Conservation (phyloP, 805 yeast species). For the Lachancea quebecensis region DNA sequence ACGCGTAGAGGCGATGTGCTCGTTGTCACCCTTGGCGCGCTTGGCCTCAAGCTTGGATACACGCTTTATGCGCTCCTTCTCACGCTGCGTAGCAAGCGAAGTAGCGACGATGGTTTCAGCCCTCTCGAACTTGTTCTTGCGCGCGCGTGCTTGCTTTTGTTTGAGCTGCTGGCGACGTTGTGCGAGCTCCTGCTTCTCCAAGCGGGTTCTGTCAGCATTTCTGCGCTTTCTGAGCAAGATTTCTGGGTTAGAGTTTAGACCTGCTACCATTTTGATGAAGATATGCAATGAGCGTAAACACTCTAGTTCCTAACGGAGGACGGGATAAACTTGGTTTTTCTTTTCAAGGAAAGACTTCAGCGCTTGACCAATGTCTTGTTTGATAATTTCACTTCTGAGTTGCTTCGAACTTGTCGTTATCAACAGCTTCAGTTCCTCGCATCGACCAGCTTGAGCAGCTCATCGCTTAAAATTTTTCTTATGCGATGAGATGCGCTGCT, state of each 20-base stretch:
- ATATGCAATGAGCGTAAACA: too few species aligned
- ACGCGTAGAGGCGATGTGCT: constrained; percentile 27
- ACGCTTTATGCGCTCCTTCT: constrained; percentile 58
- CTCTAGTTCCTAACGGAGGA: too few species aligned
- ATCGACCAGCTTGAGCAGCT: not conserved
- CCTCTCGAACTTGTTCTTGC: constrained; percentile 54
- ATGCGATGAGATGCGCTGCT: not conserved
- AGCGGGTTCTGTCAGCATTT: constrained; percentile 63
- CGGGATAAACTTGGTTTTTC: too few species aligned
- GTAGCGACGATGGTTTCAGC: constrained; percentile 69
- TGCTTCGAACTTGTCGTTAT: too few species aligned
- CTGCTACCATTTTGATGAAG: constrained; percentile 1
- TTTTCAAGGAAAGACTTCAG: too few species aligned
- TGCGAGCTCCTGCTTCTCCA: constrained; percentile 66
- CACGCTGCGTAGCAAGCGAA: constrained; percentile 58
- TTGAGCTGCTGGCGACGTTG: constrained; percentile 42
- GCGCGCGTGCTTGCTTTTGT: constrained; percentile 37
- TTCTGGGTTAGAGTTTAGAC: constrained; percentile 63
- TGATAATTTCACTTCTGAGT: too few species aligned
- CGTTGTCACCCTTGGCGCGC: constrained; percentile 22
- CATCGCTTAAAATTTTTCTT: not conserved
- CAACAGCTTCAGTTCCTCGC: too few species aligned
- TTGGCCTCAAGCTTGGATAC: constrained; percentile 46
- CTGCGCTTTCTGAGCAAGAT: constrained; percentile 71
- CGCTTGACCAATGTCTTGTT: too few species aligned